These are phyloP conservation scores for Neopestalotiopsis clavispora DNA, from an alignment of 2,329 filamentous ascomycete species.

Conservation along the genomic window DNA sequence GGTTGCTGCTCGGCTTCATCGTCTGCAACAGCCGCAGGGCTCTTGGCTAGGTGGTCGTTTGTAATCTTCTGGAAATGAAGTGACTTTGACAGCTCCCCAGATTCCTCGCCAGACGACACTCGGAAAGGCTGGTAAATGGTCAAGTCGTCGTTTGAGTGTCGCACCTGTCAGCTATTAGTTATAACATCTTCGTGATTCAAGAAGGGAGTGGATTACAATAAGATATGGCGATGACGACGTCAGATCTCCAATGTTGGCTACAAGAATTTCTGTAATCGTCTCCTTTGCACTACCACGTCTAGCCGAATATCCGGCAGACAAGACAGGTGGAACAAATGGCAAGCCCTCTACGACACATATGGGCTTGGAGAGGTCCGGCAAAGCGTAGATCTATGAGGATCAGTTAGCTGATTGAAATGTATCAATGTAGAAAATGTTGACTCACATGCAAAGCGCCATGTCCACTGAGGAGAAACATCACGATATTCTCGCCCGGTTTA, in stretches of 20 bases:
- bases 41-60: slow-evolving; percentile 70
- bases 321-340: slow-evolving; percentile 75
- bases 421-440: slow-evolving; percentile 22
- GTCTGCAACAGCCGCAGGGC: slow-evolving; percentile 52
- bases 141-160: slow-evolving; percentile 80
- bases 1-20: slow-evolving; percentile 53
- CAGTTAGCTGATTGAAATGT: slow-evolving; percentile 16
- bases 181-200: no score
- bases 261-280: slow-evolving; percentile 75
- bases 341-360: slow-evolving; percentile 79
- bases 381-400: slow-evolving; percentile 69
- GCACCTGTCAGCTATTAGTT: slow-evolving; percentile 56
- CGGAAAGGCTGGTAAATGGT: slow-evolving; percentile 85
- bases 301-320: slow-evolving; percentile 73
- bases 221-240: slow-evolving; percentile 76
- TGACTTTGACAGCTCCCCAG: slow-evolving; percentile 54
- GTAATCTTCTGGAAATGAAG: slow-evolving; percentile 79
- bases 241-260: slow-evolving; percentile 83
- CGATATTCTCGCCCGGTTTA: slow-evolving; percentile 54
- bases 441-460: slow-evolving; percentile 77
- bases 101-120: slow-evolving; percentile 40
- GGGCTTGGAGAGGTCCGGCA: slow-evolving; percentile 74
- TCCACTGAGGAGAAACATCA: slow-evolving; percentile 78
- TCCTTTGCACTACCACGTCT: slow-evolving; percentile 76
- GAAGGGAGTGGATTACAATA: slow-evolving; percentile 62